Percentiles rank a stretch among this genome's conserved stretches.
Conservation (phyloP, 192 early-diverging fungal genomes). For the Mortierella claussenii region DNA sequence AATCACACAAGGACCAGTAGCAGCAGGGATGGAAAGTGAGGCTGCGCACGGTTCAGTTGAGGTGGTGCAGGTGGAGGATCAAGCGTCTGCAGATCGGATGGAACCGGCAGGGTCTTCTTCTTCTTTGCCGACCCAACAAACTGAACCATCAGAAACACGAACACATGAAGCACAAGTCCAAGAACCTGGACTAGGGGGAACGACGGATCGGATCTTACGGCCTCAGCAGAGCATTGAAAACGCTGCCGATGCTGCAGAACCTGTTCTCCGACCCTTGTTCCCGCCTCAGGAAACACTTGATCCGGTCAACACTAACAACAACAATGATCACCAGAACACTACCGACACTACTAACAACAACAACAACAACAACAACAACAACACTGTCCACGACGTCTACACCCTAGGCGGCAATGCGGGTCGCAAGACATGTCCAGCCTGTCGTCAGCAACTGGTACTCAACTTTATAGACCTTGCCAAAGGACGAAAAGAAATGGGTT, state of each 20-base stretch:
- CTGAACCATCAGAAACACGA: background rate
- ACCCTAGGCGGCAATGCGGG: conserved; percentile 18
- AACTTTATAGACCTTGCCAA: conserved; percentile 48
- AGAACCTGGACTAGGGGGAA: no score
- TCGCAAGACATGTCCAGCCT: conserved; percentile 43
- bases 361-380: no score
- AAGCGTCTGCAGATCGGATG: background rate
- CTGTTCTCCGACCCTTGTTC: conserved; percentile 37
- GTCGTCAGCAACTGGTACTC: conserved; percentile 41
- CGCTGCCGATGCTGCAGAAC: conserved; percentile 22
- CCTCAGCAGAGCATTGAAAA: conserved; percentile 8
- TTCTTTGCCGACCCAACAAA: conserved; percentile 1
- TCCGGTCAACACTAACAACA: no score
- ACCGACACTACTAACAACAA: no score
- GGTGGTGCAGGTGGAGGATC: no score
- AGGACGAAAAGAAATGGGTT: conserved; percentile 42
- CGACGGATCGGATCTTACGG: no score
- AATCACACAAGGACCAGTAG: no score
- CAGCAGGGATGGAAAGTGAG: no score
- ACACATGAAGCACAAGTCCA: conserved; percentile 7
- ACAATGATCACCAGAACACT: no score
- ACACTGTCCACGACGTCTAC: conserved; percentile 30
- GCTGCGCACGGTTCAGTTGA: no score
- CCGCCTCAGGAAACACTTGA: no score
- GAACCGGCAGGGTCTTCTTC: no score